These are phyloP conservation scores for Xylona heveae DNA, from an alignment of 495 filamentous ascomycete species.

Conservation along the genomic window DNA sequence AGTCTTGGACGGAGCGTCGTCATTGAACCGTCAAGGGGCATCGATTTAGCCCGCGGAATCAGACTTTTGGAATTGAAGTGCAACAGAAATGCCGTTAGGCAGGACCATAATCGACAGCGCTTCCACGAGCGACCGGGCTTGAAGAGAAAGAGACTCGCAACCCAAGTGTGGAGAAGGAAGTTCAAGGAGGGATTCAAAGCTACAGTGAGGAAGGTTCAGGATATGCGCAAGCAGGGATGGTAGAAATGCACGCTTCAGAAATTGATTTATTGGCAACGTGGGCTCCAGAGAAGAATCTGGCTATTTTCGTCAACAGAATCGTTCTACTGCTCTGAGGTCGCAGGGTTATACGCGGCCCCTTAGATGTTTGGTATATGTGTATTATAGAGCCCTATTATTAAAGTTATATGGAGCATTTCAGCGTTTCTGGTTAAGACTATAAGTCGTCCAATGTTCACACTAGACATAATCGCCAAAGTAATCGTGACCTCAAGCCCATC, in stretches of 20 bases:
- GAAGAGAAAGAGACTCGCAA: conserved; percentile 50
- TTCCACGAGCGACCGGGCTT: conserved; percentile 52
- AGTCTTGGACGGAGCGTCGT: conserved; percentile 32
- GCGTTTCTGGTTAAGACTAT: no score
- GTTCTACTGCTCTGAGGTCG: no score
- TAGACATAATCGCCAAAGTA: no score
- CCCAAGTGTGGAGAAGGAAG: conserved; percentile 39
- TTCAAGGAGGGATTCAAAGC: conserved; percentile 45
- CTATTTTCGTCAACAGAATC: no score
- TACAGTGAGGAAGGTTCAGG: conserved; percentile 33
- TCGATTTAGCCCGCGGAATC: conserved; percentile 34
- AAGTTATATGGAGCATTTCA: no score
- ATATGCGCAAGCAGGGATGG: conserved; percentile 56
- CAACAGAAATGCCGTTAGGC: conserved; percentile 28
- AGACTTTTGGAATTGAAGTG: conserved; percentile 23
- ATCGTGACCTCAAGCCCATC: no score
- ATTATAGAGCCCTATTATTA: no score
- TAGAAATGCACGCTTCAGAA: conserved; percentile 16
- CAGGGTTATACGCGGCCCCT: no score
- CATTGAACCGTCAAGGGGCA: conserved; percentile 18
- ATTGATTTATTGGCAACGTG: no score
- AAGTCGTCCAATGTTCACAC: no score
- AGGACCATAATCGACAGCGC: conserved; percentile 27
- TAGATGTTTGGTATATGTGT: no score
- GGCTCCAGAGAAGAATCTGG: no score